Base-by-base conservation (phyloP, 1,139 yeast species). In the Citeromyces hawaiiensis region DNA sequence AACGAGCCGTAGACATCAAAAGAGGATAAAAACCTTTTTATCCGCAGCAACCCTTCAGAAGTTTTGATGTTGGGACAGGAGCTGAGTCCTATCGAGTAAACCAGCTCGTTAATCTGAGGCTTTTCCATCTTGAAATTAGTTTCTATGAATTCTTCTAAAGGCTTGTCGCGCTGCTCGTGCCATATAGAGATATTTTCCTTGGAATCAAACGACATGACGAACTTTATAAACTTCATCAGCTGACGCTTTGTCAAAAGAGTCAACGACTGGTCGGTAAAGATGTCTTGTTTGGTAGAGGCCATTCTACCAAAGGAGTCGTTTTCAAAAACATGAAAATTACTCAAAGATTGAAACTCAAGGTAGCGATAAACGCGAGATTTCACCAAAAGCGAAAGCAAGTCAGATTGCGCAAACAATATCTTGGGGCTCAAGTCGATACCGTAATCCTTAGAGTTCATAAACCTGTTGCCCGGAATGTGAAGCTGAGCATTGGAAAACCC, bases 391-490 rank as follows among this genome's bases (percentile, higher is more conserved):
- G 83, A 72, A 47, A 91, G 68, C 52, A 93, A 66, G 56, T 87
- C 96, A 8, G 94, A 81, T 56, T 80, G 76, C 36, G 96, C 91
- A 61, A 91, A 91, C 64, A 91, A 66, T 40, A 91, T 64, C 53
- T 82, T 83, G 1, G 98, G 97, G n/a, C 83, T 69, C 47, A 91
- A 64, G 56, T 91, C 98, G 43, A 93, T 75, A 14, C 94, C 86
- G 59, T 85, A 88, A 51, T 83, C 87, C 49, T 70, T 75, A 25
- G 88, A 72, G 39, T 72, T 72, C 48, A 72, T 66, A 40, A 66
- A 66, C 45, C 63, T 64, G 1, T 70, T 68, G 39, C 75, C 63
- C 2, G 95, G 87, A 35, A 87, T 82, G 54, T 87, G 83, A 31
- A 82, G 60, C 44, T 73, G 70, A 2, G 87, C 87, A 47, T 79